These are phyloP conservation scores for Hanseniaspora gamundiae DNA, from an alignment of 1,139 yeast genomes.

Conservation along the genomic window DNA sequence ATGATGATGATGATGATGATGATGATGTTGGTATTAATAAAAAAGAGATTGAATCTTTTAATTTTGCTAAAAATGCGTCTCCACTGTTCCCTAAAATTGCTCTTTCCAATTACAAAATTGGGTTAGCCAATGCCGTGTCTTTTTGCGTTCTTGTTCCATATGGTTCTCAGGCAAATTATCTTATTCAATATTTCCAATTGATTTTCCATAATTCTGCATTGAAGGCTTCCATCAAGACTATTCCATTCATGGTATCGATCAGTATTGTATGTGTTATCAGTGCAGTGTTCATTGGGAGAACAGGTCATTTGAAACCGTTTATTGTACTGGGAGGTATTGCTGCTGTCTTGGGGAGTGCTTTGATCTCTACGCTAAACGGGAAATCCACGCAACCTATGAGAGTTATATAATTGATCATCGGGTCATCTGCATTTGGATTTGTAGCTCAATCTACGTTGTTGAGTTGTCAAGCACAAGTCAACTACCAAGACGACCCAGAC, in stretches of 20 bases:
- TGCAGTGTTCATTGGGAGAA: conserved; percentile 36
- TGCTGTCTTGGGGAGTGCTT: conserved; percentile 42
- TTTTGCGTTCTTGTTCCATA: conserved; percentile 13
- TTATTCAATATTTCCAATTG: conserved; percentile 18
- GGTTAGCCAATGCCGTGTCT: conserved; percentile 11
- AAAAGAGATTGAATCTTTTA: no score
- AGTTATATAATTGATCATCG: conserved; percentile 42
- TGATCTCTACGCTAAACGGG: conserved; percentile 31
- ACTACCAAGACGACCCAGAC: conserved; percentile 12
- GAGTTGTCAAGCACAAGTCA: conserved; percentile 34
- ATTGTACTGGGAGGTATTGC: conserved; percentile 33
- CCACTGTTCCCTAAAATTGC: conserved; percentile 16
- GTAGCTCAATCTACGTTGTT: conserved; percentile 41
- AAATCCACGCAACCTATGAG: conserved; percentile 28
- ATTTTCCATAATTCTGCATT: conserved; percentile 28
- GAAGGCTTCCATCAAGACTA: conserved; percentile 44
- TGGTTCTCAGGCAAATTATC: conserved; percentile 13
- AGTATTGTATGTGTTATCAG: conserved; percentile 35
- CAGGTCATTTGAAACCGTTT: conserved; percentile 38
- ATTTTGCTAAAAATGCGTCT: no score
- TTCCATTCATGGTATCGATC: conserved; percentile 39
- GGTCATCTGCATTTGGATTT: conserved; percentile 45
- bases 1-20: no score
- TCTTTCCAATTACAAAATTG: conserved; percentile 10
- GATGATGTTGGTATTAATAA: no score